A percentile compares a stretch with the other conserved stretches of the same genome.
phyloP scores from a whole-genome alignment of 108 stramenopile species.

The Cyclostephanos invisitatus region DNA sequence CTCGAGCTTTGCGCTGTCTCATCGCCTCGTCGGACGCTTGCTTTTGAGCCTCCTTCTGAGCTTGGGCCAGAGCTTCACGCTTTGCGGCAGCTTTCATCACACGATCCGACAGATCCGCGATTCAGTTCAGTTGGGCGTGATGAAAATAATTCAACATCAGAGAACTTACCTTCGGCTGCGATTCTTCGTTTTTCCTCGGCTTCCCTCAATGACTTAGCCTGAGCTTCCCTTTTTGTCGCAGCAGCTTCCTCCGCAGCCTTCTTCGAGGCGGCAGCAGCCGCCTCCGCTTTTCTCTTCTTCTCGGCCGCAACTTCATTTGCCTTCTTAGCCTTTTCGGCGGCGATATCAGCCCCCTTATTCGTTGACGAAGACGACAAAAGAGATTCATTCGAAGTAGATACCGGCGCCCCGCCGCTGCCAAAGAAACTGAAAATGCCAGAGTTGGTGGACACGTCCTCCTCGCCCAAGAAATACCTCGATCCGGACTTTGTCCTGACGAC shows the following conservation, averaged over 20 bases:
- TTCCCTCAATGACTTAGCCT: constrained; percentile 10
- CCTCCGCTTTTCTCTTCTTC: background rate
- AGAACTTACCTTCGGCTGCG: constrained; percentile 20
- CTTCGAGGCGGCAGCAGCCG: background rate
- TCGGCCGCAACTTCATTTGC: constrained; percentile 16
- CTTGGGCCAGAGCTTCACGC: constrained; percentile 14
- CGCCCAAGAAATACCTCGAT: constrained; percentile 41
- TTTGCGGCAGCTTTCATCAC: constrained; percentile 6
- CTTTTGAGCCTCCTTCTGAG: constrained; percentile 6
- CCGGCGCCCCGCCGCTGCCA: constrained; percentile 7
- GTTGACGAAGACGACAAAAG: background rate
- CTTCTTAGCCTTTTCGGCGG: constrained; percentile 25
- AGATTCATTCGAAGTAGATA: background rate
- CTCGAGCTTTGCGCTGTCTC: constrained; percentile 22
- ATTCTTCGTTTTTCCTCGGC: constrained; percentile 9
- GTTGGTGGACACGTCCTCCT: constrained; percentile 11
- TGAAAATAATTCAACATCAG: background rate
- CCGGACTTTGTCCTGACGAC: constrained; percentile 56
- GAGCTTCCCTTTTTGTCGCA: constrained; percentile 11
- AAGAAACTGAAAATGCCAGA: constrained; percentile 21
- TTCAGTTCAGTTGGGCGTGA: background rate
- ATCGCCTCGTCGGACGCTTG: constrained; percentile 13
- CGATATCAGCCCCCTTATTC: constrained; percentile 21
- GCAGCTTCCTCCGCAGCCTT: constrained; percentile 11
- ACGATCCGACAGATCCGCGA: background rate